Conservation (phyloP, 805 yeast genomes). For the Yarrowia keelungensis region DNA sequence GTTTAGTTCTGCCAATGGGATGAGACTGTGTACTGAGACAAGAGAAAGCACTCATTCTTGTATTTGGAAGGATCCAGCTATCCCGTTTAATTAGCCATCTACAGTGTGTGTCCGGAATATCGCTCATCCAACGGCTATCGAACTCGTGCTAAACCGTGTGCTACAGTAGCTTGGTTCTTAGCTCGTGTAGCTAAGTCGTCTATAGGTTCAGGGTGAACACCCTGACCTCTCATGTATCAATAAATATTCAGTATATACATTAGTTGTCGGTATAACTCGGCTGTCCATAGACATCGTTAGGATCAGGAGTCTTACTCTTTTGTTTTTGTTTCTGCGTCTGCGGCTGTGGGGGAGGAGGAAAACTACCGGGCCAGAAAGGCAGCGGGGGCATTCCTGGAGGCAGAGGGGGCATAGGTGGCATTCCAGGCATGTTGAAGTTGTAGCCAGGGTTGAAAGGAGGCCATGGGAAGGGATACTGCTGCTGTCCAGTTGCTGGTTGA, state of each 20-base stretch:
- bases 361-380: conserved; percentile 16
- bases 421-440: conserved; percentile 23
- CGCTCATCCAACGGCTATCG: too few species aligned
- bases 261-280: conserved; percentile 22
- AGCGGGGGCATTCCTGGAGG: conserved; percentile 16
- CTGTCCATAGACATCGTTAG: conserved; percentile 16
- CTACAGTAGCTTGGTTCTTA: too few species aligned
- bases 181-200: too few species aligned
- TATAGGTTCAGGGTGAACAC: too few species aligned
- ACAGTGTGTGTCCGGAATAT: too few species aligned
- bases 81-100: too few species aligned
- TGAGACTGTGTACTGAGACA: not conserved
- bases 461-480: not conserved
- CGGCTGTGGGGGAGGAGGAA: conserved; percentile 7
- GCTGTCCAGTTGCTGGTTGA: not conserved
- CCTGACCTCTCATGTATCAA: not conserved
- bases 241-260: conserved; percentile 19
- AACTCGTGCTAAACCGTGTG: too few species aligned
- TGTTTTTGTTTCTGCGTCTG: conserved; percentile 4
- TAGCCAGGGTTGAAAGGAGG: conserved; percentile 2
- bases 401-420: not conserved
- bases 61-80: too few species aligned
- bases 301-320: conserved; percentile 6
- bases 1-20: not conserved
- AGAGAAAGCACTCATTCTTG: too few species aligned